Evolutionary conservation across 768 basidiomycete genomes (phyloP), one percentile per base, ranked within the genome.

Genomic region (Auricularia sp.): DNA sequence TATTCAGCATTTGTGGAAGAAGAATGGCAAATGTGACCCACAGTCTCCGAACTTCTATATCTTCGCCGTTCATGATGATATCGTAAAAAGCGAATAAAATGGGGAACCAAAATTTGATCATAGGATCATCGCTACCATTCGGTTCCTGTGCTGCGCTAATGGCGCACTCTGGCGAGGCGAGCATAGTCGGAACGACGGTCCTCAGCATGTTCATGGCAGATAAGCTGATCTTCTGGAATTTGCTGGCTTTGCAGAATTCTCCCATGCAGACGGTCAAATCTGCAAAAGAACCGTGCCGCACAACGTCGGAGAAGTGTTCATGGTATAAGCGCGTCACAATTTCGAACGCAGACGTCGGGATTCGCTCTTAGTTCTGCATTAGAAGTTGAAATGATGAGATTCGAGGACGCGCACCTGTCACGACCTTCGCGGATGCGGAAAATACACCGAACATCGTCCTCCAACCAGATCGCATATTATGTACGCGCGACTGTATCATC

Each of bases 31-130:
- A n/a, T 63, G 63, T 13, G 35, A 81, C 93, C 78, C 73, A 99
- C 97, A 98, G 75, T 72, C 95, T 84, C 70, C 97, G 86, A 63
- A 99, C 94, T 83, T 99, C 97, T 34, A 99, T 78, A 72, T 99
- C 97, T 74, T 98, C 97, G 18, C 94, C 97, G 67, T 97, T 98
- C 96, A 99, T 98, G 73, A 99, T 96, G 64, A 99, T 96, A 74
- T 98, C 97, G 76, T 95, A 98, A 79, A 98, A 98, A n/a, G 91
- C 90, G 72, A 98, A 96, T 44, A 98, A 80, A 1, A 93, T 86
- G 0, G 97, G 97, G 79, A 91, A 94, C 97, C 97, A 99, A 75
- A 88, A 98, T 70, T 87, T 89, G 76, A 98, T 89, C 91, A 94
- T 95, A 35, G 84, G 85, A 67, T 97, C 96, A 66, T 91, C 89